These are phyloP conservation scores for Pleurotus platypus DNA, from an alignment of 768 basidiomycete genomes.

Conservation along the genomic window DNA sequence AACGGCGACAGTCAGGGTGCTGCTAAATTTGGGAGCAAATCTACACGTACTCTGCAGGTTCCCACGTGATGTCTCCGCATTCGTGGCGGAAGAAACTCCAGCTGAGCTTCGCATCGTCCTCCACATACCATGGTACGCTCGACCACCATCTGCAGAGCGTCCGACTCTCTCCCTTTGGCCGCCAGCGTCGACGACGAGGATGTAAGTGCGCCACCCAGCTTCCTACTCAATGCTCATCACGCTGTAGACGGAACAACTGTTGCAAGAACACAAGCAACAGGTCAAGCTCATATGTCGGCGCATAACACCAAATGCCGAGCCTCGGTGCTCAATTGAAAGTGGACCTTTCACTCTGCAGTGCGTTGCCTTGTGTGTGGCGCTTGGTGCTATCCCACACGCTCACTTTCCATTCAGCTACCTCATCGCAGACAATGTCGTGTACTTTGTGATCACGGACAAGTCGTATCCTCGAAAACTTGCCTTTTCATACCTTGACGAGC, in stretches of 20 bases:
- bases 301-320: conserved; percentile 91
- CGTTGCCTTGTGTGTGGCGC: conserved; percentile 27
- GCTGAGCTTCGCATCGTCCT: conserved; percentile 6
- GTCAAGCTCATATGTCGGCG: conserved; percentile 95
- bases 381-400: conserved; percentile 9
- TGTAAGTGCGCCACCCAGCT: conserved; percentile 38
- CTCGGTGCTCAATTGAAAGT: conserved; percentile 94
- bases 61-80: conserved; percentile 4
- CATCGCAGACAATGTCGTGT: conserved; percentile 91
- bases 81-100: conserved; percentile 10
- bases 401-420: conserved; percentile 67
- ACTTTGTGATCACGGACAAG: conserved; percentile 92
- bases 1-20: not conserved
- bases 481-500: conserved; percentile 95
- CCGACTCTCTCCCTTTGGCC: conserved; percentile 86
- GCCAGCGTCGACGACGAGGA: conserved; percentile 98
- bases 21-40: not conserved
- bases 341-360: conserved; percentile 96
- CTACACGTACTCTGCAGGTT: not conserved
- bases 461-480: conserved; percentile 96
- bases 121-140: conserved; percentile 70
- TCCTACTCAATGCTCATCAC: conserved; percentile 10
- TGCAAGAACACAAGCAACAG: conserved; percentile 98
- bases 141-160: conserved; percentile 81
- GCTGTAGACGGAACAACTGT: conserved; percentile 80